Base-by-base conservation (phyloP, 495 filamentous ascomycete species). In the Saxophila tyrrhenica region DNA sequence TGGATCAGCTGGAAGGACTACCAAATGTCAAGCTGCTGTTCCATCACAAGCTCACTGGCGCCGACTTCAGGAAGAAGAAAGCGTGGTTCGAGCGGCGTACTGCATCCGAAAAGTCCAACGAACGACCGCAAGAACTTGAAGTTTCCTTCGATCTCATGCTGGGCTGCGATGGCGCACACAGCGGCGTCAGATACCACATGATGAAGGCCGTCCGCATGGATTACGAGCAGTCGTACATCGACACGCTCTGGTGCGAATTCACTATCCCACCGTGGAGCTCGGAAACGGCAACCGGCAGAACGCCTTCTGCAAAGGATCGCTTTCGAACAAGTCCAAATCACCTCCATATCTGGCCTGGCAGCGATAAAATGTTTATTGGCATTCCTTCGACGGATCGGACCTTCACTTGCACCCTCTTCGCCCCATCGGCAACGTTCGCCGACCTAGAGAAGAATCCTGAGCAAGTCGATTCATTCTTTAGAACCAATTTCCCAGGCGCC, bases 221-320 rank as follows among this genome's bases (percentile, higher is more conserved):
- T 65, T 97, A 95, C 63, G 77, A 90, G 54, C 92, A 99, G 65
- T 81, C 89, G 63, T 99, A 99, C 65, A 89, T 99, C 68, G 89
- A 95, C 67, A 91, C 91, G 0, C 71, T 97, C 9, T 99, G 92
- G 92, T 95, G 92, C 71, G 94, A 99, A 60, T 95, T 96, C 65
- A 82, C 81, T 41, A 91, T 99, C 55, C 72, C 77, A 1, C 77
- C 86, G 19, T 50, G 38, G 2, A 2, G 16, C 23, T 24, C 42
- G 2, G 21, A 25, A n/a, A 15, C 21, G 15, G 41, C 48, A 41
- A 39, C 43, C 49, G 35, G 16, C 35, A 52, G 50, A 1, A 58
- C 50, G 54, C 70, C 74, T 0, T 64, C 73, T 15, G 57, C 69
- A 20, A 71, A 74, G 11, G 75, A 77, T 24, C 76, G 72, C 57